Evolutionary conservation across 2,329 filamentous ascomycete species (phyloP), one percentile per base, ranked within the genome.

Genomic region (Alternaria sp.): DNA sequence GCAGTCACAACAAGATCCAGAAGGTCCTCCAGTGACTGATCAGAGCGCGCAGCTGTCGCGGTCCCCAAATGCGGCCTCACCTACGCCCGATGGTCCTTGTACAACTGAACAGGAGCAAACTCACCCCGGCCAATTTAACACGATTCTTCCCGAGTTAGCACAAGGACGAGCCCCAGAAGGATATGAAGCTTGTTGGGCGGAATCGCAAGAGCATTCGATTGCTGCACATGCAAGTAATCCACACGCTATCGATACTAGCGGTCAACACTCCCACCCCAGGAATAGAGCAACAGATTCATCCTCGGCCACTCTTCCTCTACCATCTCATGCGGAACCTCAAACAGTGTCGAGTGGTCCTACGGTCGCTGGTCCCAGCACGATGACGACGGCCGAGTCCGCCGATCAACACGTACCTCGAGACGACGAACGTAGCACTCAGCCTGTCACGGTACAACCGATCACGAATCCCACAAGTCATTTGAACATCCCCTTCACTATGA

Each of bases 371-470:
- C 9, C 5, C 9, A 42, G 5, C 39, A 12, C 20, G 9, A 20
- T 9, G 5, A 42, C 14, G 3, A 12, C 11, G 9, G 24, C 3
- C 12, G 14, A 22, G 2, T 3, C 14, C 11, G 12, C 18, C 4
- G 20, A 14, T 18, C 18, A 5, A 41, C 5, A 9, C 8, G 11
- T 22, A 22, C 0, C 18, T 6, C 9, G n/a, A 41, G 7, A 41
- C 8, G 18, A 7, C 3, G 18, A 22, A 22, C 18, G 22, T 7
- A 9, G 3, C 18, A 22, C 4, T 22, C 39, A 41, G 11, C 39
- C 18, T 5, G 7, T 2, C 18, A 22, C 5, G 0, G 0, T 3
- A 5, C n/a, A 11, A 39, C 11, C 1, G n/a, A 39, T 0, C 38
- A 9, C 18, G 4, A 3, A 3, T 0, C 5, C 18, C 3, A 22